Base-by-base conservation (phyloP, 768 basidiomycete genomes). In the Mycena filopes region DNA sequence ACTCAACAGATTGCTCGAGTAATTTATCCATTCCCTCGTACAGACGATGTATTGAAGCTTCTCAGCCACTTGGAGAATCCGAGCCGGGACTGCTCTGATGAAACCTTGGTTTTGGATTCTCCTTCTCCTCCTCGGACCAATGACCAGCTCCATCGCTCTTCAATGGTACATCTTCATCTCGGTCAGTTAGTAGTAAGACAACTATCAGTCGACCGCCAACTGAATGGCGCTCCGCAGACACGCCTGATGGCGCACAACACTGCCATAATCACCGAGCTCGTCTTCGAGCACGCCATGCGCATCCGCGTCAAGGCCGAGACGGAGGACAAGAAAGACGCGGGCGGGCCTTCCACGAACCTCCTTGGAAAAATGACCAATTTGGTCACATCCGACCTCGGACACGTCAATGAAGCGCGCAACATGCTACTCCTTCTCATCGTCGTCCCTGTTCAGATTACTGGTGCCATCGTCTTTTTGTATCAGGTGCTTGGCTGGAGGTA, bases 341-440 rank as follows among this genome's bases (percentile, higher is more conserved):
- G n/a, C n/a, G n/a, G n/a, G n/a, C n/a, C n/a, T n/a, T n/a, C n/a
- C n/a, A n/a, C n/a, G n/a, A n/a, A n/a, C n/a, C n/a, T n/a, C n/a
- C n/a, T n/a, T n/a, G n/a, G n/a, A n/a, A n/a, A n/a, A 72, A 88
- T 94, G 72, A 94, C 90, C 74, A 93, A 92, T 58, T 77, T 93
- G 8, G 84, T 92, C 29, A 87, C 91, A 4, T 87, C 88, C 1
- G 92, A 94, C 74, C 48, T 82, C 61, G 66, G 46, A 10, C 46
- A 49, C 25, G 62, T 69, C 33, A 55, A 38, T 38, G 60, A 66
- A 23, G 63, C 45, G 11, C 36, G 60, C 31, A 62, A 61, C 23
- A 3, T 54, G 1, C 25, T 65, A 20, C 45, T 65, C 16, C 41
- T 71, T 10, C 25, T 55, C 43, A 28, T 65, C 13, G 47, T 69